Evolutionary conservation across 2,329 filamentous ascomycete species (phyloP).

Genomic region (Thermochaetoides dissita): DNA sequence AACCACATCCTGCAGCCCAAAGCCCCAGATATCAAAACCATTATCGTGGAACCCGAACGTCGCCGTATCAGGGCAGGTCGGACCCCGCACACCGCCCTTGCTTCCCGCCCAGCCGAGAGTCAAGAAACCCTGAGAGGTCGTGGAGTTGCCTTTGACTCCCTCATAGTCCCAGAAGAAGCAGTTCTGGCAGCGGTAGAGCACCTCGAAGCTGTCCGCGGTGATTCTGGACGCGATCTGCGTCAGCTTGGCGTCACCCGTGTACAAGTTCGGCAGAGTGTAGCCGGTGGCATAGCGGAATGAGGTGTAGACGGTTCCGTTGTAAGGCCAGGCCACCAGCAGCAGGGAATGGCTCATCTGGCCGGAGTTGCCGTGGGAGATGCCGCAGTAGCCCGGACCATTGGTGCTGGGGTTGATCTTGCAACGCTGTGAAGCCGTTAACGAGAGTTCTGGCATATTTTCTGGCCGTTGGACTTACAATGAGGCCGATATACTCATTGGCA

Average conservation of each 20-base stretch:
- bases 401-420: constrained; percentile 23
- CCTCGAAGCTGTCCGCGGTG: constrained; percentile 42
- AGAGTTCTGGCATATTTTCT: constrained; percentile 1
- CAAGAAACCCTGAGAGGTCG: constrained; percentile 29
- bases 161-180: constrained; percentile 41
- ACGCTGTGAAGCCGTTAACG: constrained; percentile 21
- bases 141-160: constrained; percentile 27
- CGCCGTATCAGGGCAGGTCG: constrained; percentile 29
- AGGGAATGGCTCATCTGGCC: constrained; percentile 44
- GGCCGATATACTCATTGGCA: constrained; percentile 44
- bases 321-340: constrained; percentile 44
- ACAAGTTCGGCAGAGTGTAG: constrained; percentile 43
- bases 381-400: constrained; percentile 38
- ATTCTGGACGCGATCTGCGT: constrained; percentile 45
- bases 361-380: constrained; percentile 34
- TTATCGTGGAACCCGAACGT: constrained; percentile 38
- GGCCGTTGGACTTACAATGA: constrained; percentile 27
- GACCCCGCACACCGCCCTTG: constrained; percentile 27
- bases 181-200: constrained; percentile 52
- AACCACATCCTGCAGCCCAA: constrained; percentile 23
- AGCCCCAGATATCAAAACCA: constrained; percentile 39
- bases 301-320: constrained; percentile 38
- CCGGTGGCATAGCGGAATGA: constrained; percentile 44
- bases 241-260: constrained; percentile 47
- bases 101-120: constrained; percentile 45